A percentile compares a stretch with the other conserved stretches of the same genome.
phyloP scores from a whole-genome alignment of 345 rosid species.

The Populus pruinosa region DNA sequence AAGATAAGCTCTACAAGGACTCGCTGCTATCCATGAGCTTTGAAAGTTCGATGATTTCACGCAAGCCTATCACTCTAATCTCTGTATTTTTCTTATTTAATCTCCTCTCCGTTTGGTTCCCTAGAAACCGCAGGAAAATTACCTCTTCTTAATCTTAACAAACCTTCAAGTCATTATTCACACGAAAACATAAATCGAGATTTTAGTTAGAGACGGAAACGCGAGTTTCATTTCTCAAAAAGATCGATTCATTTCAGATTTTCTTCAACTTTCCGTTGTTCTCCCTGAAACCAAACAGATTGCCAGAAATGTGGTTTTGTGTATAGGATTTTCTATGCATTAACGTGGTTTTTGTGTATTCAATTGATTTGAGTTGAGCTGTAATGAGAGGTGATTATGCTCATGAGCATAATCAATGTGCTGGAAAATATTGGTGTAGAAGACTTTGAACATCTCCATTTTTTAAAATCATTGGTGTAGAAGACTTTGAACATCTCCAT shows the following conservation, averaged over 20 bases:
- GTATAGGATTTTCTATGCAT: too few relatives aligned
- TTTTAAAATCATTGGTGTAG: too few relatives aligned
- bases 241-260: neutral
- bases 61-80: too few relatives aligned
- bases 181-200: neutral
- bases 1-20: too few relatives aligned
- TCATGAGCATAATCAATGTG: too few relatives aligned
- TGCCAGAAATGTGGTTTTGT: neutral
- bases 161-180: neutral
- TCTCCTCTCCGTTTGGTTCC: slow-evolving; percentile 1
- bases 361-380: neutral
- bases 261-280: neutral
- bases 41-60: neutral
- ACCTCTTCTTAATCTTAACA: neutral
- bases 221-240: neutral
- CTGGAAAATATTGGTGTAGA: too few relatives aligned
- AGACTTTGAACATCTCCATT: too few relatives aligned
- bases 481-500: too few relatives aligned
- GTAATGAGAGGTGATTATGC: neutral
- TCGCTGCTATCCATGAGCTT: neutral
- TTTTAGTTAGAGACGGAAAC: neutral
- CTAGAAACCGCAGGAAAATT: neutral
- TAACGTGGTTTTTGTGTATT: neutral
- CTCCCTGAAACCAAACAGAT: neutral
- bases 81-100: neutral